phyloP scores from a whole-genome alignment of 768 basidiomycete genomes.

The Trametes cubensis region DNA sequence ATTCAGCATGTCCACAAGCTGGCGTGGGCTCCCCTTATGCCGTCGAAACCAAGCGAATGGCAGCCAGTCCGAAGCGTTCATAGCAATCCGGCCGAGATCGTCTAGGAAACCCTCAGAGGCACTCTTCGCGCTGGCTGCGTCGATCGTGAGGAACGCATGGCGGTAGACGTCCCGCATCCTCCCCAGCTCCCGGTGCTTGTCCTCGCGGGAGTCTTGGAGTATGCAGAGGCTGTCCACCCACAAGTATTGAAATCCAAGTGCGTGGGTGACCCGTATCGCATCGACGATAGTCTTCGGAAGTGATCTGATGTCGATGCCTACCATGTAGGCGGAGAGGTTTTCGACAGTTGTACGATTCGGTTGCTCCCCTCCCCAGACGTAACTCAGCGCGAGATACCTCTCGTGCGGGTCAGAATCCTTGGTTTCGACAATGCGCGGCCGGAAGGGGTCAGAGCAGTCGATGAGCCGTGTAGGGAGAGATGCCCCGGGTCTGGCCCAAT shows the following conservation, averaged over 20 bases:
- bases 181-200: not conserved
- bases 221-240: constrained; percentile 8
- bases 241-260: not conserved
- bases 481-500: too few relatives aligned
- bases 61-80: too few relatives aligned
- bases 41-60: too few relatives aligned
- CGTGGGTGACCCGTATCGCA: not conserved
- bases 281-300: constrained; percentile 3
- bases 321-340: not conserved
- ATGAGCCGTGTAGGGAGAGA: too few relatives aligned
- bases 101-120: not conserved
- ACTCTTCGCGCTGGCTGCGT: not conserved
- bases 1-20: too few relatives aligned
- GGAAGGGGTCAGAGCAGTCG: too few relatives aligned
- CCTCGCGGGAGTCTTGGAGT: not conserved
- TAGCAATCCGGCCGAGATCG: too few relatives aligned
- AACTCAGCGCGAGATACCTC: not conserved
- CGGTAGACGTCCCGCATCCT: not conserved
- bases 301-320: not conserved
- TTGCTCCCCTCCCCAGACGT: not conserved
- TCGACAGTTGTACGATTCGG: not conserved
- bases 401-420: not conserved
- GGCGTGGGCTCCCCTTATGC: too few relatives aligned
- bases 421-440: too few relatives aligned
- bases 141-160: not conserved